Percentiles rank a stretch among this genome's conserved stretches.
Conservation (phyloP, 1,284 basidiomycete genomes). For the Heliocybe sulcata region DNA sequence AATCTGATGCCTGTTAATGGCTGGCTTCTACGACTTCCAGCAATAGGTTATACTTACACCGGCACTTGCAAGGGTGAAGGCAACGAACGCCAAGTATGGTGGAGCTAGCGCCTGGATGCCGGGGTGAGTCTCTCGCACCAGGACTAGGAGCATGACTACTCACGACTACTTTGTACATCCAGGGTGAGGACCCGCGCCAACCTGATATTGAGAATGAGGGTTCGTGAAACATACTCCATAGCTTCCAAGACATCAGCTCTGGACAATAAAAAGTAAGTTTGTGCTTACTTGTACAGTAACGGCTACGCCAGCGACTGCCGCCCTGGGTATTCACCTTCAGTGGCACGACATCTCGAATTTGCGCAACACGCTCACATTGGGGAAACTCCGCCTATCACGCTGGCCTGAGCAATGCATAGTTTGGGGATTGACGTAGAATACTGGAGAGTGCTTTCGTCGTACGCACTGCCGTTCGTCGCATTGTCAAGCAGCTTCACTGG, state of each 20-base stretch:
- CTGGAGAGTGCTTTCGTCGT: slow-evolving; percentile 20
- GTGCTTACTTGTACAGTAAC: slow-evolving; percentile 40
- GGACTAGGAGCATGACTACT: neutral
- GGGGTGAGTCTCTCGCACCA: neutral
- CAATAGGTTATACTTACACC: slow-evolving; percentile 1
- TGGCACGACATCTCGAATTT: neutral
- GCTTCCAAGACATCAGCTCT: slow-evolving; percentile 18
- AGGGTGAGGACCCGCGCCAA: slow-evolving; percentile 16
- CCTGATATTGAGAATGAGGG: slow-evolving; percentile 15
- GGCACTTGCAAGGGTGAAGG: slow-evolving; percentile 13
- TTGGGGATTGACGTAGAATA: slow-evolving; percentile 11
- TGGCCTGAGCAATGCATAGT: slow-evolving; percentile 42
- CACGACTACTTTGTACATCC: slow-evolving; percentile 6
- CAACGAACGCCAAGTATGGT: slow-evolving; percentile 4
- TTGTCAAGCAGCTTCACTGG: slow-evolving; percentile 16
- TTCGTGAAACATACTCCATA: slow-evolving; percentile 29
- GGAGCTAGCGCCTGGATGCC: slow-evolving; percentile 10
- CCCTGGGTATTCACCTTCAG: slow-evolving; percentile 25
- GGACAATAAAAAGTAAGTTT: neutral
- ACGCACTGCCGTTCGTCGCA: slow-evolving; percentile 13
- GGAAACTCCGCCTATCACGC: slow-evolving; percentile 43
- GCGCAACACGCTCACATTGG: slow-evolving; percentile 37
- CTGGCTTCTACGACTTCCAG: neutral
- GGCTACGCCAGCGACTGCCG: slow-evolving; percentile 35
- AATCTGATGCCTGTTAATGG: slow-evolving; percentile 19